A percentile compares a stretch with the other conserved stretches of the same genome.
Conservation (phyloP, 352 stramenopile genomes). For the Globisporangium spiculum region DNA sequence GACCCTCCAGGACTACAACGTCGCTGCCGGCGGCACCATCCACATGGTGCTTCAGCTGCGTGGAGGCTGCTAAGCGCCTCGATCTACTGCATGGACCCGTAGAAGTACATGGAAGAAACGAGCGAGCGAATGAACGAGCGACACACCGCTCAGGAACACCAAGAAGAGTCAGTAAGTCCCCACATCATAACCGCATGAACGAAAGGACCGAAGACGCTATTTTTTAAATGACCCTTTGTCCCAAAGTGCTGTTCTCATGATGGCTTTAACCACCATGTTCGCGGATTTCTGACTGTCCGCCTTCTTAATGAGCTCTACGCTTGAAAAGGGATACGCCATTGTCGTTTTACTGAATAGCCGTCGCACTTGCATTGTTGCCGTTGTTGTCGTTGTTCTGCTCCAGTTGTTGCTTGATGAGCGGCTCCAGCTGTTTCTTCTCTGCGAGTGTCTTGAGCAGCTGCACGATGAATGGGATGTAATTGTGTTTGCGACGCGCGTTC, state of each 20-base stretch:
- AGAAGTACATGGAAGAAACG: slow-evolving; percentile 10
- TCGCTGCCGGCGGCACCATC: slow-evolving; percentile 95
- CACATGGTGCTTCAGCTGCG: slow-evolving; percentile 99
- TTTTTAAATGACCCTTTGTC: background rate
- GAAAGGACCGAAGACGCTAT: slow-evolving; percentile 6
- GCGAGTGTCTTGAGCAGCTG: slow-evolving; percentile 92
- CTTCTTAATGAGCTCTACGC: background rate
- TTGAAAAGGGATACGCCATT: background rate
- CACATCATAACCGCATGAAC: slow-evolving; percentile 3
- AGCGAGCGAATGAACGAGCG: background rate
- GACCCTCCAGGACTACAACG: slow-evolving; percentile 96
- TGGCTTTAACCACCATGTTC: background rate
- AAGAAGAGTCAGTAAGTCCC: background rate
- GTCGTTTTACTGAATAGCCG: slow-evolving; percentile 17
- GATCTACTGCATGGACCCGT: slow-evolving; percentile 5
- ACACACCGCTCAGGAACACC: background rate
- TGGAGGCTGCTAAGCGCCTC: slow-evolving; percentile 69
- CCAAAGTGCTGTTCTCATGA: background rate
- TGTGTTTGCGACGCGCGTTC: slow-evolving; percentile 93
- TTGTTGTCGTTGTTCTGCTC: slow-evolving; percentile 22
- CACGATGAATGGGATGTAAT: slow-evolving; percentile 96
- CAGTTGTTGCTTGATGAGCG: slow-evolving; percentile 71
- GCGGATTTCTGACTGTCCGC: background rate
- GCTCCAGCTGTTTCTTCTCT: slow-evolving; percentile 82
- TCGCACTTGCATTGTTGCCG: slow-evolving; percentile 16